Percentiles rank a stretch among this genome's conserved stretches.
phyloP scores from a whole-genome alignment of 176 grass and related monocot species.

The Areca catechu region DNA sequence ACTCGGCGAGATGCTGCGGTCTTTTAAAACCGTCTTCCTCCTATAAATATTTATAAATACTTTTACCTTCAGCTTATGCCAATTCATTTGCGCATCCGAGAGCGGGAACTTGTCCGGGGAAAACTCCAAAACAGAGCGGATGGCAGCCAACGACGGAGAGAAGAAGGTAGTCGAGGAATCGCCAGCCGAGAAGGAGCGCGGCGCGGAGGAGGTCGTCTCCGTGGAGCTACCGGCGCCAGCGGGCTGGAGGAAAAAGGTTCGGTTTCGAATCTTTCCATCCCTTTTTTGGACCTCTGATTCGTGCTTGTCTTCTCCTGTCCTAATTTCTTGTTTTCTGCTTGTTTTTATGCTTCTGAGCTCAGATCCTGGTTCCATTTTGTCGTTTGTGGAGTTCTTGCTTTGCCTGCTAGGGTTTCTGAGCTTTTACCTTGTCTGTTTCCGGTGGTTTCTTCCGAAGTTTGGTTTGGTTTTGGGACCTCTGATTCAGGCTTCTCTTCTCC shows the following conservation, averaged over 20 bases:
- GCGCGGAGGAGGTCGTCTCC: slow-evolving; percentile 7
- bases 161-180: slow-evolving; percentile 13
- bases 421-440: no score
- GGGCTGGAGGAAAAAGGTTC: slow-evolving; percentile 36
- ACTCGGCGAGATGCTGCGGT: no score
- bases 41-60: no score
- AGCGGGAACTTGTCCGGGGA: slow-evolving; percentile 18
- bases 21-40: no score
- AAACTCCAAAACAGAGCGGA: slow-evolving; percentile 16
- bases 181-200: slow-evolving; percentile 6
- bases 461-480: no score
- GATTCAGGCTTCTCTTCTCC: no score
- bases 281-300: no score
- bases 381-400: neutral
- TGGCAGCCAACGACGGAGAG: slow-evolving; percentile 19
- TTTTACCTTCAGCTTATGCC: no score
- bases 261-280: neutral
- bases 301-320: no score
- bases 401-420: no score
- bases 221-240: slow-evolving; percentile 24
- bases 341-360: slow-evolving; percentile 1
- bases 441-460: no score
- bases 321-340: neutral
- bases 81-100: slow-evolving; percentile 1
- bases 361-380: slow-evolving; percentile 7